Conservation (phyloP, 129 eudicot genomes). For the Helichrysum umbraculigerum region DNA sequence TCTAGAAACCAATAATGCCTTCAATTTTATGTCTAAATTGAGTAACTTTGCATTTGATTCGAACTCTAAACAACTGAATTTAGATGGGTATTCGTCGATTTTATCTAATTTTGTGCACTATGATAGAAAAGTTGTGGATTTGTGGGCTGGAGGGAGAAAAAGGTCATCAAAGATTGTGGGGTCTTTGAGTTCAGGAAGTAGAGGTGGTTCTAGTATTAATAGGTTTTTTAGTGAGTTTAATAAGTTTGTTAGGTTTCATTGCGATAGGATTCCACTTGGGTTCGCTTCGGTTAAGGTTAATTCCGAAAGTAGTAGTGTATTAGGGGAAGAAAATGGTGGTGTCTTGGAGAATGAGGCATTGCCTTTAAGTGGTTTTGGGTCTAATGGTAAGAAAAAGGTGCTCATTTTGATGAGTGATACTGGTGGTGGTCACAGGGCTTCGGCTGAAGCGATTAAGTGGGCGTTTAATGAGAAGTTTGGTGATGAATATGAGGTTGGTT, state of each 20-base stretch:
- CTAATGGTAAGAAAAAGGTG: slow-evolving; percentile 65
- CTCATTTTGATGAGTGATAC: slow-evolving; percentile 98
- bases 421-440: slow-evolving; percentile 98
- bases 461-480: slow-evolving; percentile 84
- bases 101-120: slow-evolving; percentile 36
- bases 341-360: slow-evolving; percentile 56
- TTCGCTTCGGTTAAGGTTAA: slow-evolving; percentile 55
- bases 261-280: slow-evolving; percentile 71
- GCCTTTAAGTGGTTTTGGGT: slow-evolving; percentile 47
- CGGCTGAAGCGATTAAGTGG: slow-evolving; percentile 93
- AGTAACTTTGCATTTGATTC: slow-evolving; percentile 50
- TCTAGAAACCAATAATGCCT: slow-evolving; percentile 53
- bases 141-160: slow-evolving; percentile 34
- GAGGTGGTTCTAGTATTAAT: slow-evolving; percentile 44
- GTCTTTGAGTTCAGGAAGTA: slow-evolving; percentile 58
- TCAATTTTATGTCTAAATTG: slow-evolving; percentile 44
- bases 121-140: slow-evolving; percentile 35
- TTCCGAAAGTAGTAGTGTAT: slow-evolving; percentile 43
- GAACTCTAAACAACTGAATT: slow-evolving; percentile 28
- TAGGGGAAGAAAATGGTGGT: slow-evolving; percentile 53
- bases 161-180: slow-evolving; percentile 43
- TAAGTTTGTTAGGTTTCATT: slow-evolving; percentile 65
- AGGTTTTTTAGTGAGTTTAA: slow-evolving; percentile 59
- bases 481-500: slow-evolving; percentile 78
- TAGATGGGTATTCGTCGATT: slow-evolving; percentile 45